Conservation (phyloP, 2,329 filamentous ascomycete species). For the Sarocladiaceae sp. region DNA sequence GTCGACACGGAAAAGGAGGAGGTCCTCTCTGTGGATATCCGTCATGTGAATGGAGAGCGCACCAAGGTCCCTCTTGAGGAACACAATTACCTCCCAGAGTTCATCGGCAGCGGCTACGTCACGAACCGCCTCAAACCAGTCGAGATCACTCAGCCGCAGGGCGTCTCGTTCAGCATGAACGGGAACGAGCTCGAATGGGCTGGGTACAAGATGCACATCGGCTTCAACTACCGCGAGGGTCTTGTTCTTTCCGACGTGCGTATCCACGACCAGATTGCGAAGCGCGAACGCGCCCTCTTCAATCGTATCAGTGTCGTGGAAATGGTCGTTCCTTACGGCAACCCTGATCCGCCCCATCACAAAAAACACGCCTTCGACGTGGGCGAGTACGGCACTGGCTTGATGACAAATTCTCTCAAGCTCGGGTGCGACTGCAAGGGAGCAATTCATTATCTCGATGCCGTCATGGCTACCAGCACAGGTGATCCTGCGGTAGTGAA, state of each 20-base stretch:
- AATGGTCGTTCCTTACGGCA: slow-evolving; percentile 68
- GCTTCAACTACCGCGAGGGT: slow-evolving; percentile 68
- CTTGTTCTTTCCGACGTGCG: slow-evolving; percentile 65
- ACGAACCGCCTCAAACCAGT: slow-evolving; percentile 32
- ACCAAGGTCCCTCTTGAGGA: slow-evolving; percentile 37
- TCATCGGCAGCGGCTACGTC: slow-evolving; percentile 28
- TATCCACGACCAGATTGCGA: slow-evolving; percentile 49
- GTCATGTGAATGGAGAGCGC: slow-evolving; percentile 40
- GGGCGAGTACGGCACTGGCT: slow-evolving; percentile 61
- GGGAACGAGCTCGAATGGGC: slow-evolving; percentile 52
- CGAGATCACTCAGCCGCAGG: slow-evolving; percentile 35
- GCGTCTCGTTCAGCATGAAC: slow-evolving; percentile 41
- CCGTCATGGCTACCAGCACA: slow-evolving; percentile 55
- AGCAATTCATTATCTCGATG: slow-evolving; percentile 50
- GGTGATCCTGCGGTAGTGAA: slow-evolving; percentile 67
- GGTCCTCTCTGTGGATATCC: slow-evolving; percentile 39
- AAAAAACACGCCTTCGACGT: slow-evolving; percentile 68
- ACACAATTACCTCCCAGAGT: slow-evolving; percentile 33
- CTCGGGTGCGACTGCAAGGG: slow-evolving; percentile 69
- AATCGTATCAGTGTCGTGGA: slow-evolving; percentile 65
- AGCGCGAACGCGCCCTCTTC: slow-evolving; percentile 52
- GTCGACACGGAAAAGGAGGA: slow-evolving; percentile 44
- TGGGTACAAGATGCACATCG: slow-evolving; percentile 67
- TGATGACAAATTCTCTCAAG: slow-evolving; percentile 61
- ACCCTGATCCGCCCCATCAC: slow-evolving; percentile 59